A percentile compares a stretch with the other conserved stretches of the same genome.
phyloP scores from a whole-genome alignment of 148 eudicot species.

The Tetragonia tetragonoides region DNA sequence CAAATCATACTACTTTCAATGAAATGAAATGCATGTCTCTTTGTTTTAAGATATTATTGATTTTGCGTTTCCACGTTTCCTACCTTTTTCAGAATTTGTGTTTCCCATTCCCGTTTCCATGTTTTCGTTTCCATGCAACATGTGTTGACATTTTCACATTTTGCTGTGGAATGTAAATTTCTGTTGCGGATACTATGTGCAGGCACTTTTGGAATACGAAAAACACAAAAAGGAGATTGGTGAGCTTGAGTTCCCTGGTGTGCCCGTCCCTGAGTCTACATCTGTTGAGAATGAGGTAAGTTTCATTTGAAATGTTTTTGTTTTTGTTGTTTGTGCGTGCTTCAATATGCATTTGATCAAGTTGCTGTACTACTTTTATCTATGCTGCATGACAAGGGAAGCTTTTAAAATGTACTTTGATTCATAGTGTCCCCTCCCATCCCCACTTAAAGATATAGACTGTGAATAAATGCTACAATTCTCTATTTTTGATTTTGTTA shows the following conservation, averaged over 20 bases:
- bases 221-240: conserved; percentile 65
- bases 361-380: neutral
- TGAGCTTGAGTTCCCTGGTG: conserved; percentile 60
- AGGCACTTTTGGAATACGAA: conserved; percentile 90
- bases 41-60: too few species aligned
- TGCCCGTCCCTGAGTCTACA: conserved; percentile 47
- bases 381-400: neutral
- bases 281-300: conserved; percentile 62
- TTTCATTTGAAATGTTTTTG: neutral
- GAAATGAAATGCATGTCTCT: too few species aligned
- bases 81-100: too few species aligned
- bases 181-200: conserved; percentile 16
- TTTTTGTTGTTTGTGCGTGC: neutral
- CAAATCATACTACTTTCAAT: too few species aligned
- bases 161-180: neutral
- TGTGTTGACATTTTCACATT: neutral
- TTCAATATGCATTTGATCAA: neutral
- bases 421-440: neutral
- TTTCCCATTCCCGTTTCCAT: too few species aligned
- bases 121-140: too few species aligned
- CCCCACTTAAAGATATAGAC: neutral
- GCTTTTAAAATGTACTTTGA: neutral
- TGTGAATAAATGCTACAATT: neutral
- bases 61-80: too few species aligned
- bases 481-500: neutral